Conservation (phyloP, 2,329 filamentous ascomycete species). For the Rutstroemia sp. region DNA sequence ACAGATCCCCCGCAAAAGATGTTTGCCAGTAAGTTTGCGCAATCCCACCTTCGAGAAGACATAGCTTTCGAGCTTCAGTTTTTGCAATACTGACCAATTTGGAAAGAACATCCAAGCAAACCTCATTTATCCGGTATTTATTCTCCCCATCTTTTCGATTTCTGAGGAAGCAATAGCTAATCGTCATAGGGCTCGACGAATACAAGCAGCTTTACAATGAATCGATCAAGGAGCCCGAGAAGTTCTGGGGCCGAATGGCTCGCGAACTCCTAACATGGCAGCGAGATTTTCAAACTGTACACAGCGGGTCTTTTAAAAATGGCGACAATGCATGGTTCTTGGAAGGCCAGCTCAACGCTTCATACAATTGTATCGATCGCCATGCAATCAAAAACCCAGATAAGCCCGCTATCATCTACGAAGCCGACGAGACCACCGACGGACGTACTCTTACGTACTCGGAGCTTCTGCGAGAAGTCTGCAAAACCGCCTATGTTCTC, state of each 20-base stretch:
- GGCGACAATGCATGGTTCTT: conserved; percentile 94
- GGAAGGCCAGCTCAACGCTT: conserved; percentile 89
- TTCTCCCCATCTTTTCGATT: background rate
- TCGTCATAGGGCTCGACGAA: conserved; percentile 49
- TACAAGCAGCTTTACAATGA: conserved; percentile 66
- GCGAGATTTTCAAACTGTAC: conserved; percentile 84
- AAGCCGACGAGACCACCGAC: conserved; percentile 83
- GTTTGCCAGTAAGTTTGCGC: conserved; percentile 52
- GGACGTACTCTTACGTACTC: conserved; percentile 88
- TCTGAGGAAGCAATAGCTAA: background rate
- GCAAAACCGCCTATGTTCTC: conserved; percentile 75
- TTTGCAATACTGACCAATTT: conserved; percentile 26
- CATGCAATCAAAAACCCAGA: conserved; percentile 93
- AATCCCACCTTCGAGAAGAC: background rate
- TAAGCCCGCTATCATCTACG: conserved; percentile 95
- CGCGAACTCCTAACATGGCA: conserved; percentile 88
- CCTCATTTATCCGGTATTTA: conserved; percentile 51
- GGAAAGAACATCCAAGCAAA: conserved; percentile 59
- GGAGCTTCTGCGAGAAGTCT: conserved; percentile 89
- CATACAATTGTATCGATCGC: conserved; percentile 94
- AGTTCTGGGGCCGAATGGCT: conserved; percentile 83
- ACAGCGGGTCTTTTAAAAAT: conserved; percentile 63
- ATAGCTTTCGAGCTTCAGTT: background rate
- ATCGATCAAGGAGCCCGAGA: conserved; percentile 81
- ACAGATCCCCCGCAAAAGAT: conserved; percentile 59